These are phyloP conservation scores for Circinella minor DNA, from an alignment of 371 early-diverging fungal species.

Conservation along the genomic window DNA sequence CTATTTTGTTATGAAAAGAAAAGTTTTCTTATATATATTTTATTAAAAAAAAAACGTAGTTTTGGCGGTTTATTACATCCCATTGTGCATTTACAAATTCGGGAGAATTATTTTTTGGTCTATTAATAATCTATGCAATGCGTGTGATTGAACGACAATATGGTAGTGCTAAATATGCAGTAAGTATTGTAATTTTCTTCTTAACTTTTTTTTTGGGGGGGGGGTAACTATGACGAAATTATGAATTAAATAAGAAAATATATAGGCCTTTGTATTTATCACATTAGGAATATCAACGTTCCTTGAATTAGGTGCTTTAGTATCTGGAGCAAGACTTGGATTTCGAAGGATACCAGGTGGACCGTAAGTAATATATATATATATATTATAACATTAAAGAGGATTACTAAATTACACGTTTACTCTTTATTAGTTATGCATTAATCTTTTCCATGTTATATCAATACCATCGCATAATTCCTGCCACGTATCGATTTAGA, in stretches of 20 bases:
- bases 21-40: no score
- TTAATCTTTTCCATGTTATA: constrained; percentile 66
- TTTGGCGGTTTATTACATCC: constrained; percentile 64
- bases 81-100: constrained; percentile 69
- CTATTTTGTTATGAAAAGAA: no score
- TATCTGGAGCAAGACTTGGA: constrained; percentile 53
- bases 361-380: constrained; percentile 49
- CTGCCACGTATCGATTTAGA: constrained; percentile 64
- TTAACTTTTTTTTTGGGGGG: neutral
- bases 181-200: constrained; percentile 25
- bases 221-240: no score
- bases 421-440: constrained; percentile 46
- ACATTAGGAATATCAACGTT: constrained; percentile 57
- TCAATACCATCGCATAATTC: constrained; percentile 63
- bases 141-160: constrained; percentile 77
- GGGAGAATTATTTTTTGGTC: constrained; percentile 71
- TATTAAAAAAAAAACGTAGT: constrained; percentile 31
- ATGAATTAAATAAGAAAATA: neutral
- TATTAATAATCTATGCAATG: constrained; percentile 67
- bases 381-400: no score
- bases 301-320: constrained; percentile 55
- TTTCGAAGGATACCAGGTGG: constrained; percentile 64
- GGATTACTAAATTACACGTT: no score
- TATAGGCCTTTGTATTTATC: constrained; percentile 66
- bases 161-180: constrained; percentile 72